A percentile compares a stretch with the other conserved stretches of the same genome.
phyloP scores from a whole-genome alignment of 2,329 filamentous ascomycete genomes.

The Exophiala viscosa region DNA sequence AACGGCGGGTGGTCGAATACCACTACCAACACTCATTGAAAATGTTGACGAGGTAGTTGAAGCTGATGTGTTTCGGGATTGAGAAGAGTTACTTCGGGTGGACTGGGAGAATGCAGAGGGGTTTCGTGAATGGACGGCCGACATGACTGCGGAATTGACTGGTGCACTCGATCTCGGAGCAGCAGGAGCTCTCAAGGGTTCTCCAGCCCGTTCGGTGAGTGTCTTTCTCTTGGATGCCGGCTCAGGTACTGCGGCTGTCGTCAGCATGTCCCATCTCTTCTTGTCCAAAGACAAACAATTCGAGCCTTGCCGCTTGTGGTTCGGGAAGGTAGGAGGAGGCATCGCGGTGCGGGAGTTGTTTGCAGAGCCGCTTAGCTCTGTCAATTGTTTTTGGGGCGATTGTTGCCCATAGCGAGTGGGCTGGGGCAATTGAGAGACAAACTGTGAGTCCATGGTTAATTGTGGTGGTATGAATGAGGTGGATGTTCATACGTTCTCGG shows the following conservation, averaged over 20 bases:
- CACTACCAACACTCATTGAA: constrained; percentile 56
- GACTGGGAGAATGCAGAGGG: constrained; percentile 37
- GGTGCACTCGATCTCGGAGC: constrained; percentile 43
- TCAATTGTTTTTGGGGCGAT: constrained; percentile 37
- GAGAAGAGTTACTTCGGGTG: constrained; percentile 41
- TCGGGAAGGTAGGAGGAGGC: constrained; percentile 40
- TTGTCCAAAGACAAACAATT: constrained; percentile 38
- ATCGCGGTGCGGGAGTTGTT: constrained; percentile 53
- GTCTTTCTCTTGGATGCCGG: constrained; percentile 61
- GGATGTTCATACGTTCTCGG: constrained; percentile 23
- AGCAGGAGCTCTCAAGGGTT: constrained; percentile 45
- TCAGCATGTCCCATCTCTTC: constrained; percentile 42
- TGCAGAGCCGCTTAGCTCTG: constrained; percentile 50
- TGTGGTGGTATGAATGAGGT: background rate
- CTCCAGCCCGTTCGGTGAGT: constrained; percentile 53
- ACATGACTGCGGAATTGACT: constrained; percentile 42
- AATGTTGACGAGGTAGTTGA: constrained; percentile 50
- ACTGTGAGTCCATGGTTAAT: constrained; percentile 21
- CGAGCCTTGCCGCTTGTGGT: constrained; percentile 51
- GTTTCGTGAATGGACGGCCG: constrained; percentile 41
- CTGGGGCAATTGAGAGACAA: constrained; percentile 35
- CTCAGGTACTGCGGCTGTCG: constrained; percentile 43
- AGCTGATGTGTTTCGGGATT: constrained; percentile 44
- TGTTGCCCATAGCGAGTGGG: constrained; percentile 31
- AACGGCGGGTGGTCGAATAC: constrained; percentile 45